A percentile compares a stretch with the other conserved stretches of the same genome.
Evolutionary conservation across 768 basidiomycete species (phyloP).

Genomic region (Leccinum subgranulosum): DNA sequence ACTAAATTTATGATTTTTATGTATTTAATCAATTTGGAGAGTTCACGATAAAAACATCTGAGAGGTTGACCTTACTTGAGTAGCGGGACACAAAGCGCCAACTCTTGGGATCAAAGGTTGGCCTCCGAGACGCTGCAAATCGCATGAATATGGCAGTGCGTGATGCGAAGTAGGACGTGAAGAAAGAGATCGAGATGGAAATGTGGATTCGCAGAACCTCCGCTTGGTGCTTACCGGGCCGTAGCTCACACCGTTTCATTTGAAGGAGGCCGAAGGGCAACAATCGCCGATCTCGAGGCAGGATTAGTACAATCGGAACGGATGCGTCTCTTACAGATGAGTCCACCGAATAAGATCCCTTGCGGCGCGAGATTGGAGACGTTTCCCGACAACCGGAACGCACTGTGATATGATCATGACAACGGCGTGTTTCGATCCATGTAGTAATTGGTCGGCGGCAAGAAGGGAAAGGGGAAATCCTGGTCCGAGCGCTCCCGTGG

Average conservation of each 20-base stretch:
- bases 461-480: conserved; percentile 35
- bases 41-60: too few species aligned
- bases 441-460: conserved; percentile 42
- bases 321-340: conserved; percentile 55
- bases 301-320: conserved; percentile 49
- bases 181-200: conserved; percentile 50
- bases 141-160: too few species aligned
- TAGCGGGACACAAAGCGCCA: too few species aligned
- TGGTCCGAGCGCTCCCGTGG: conserved; percentile 20
- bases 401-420: conserved; percentile 59
- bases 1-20: too few species aligned
- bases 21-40: too few species aligned
- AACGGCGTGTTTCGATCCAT: neutral
- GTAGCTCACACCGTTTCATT: neutral
- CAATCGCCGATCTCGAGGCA: conserved; percentile 65
- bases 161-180: too few species aligned
- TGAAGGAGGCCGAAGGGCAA: conserved; percentile 64
- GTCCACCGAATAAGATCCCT: conserved; percentile 56
- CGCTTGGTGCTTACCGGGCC: neutral
- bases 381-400: conserved; percentile 62
- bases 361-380: conserved; percentile 63
- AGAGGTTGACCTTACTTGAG: too few species aligned
- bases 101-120: too few species aligned
- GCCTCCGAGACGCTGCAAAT: too few species aligned
- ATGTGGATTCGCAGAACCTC: conserved; percentile 39